Evolutionary conservation across 345 rosid genomes (phyloP), one percentile per base, ranked within the genome.

Genomic region (Linum tenue): DNA sequence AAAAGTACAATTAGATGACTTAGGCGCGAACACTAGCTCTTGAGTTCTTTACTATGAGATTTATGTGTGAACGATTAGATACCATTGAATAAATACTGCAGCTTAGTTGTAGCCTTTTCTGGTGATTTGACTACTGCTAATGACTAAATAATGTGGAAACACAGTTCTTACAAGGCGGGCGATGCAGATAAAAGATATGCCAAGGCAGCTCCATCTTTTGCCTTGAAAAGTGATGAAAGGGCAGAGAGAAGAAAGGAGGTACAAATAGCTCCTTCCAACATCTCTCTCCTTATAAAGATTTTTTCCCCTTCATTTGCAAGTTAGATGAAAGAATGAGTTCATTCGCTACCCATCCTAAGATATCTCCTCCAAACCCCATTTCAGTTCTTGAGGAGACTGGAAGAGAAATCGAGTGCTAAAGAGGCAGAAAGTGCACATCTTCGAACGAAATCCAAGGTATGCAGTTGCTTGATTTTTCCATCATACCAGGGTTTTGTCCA

Each of bases 401-500:
- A 74, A 51, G 78, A 61, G 64, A 82, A 73, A 69, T 72, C 83
- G 37, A 65, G 63, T 70, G 43, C 74, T 41, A 77, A 73, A 55
- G 77, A 68, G 36, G 72, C 65, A 39, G 79, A 67, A 73, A 76
- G 75, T 48, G 68, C 43, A 10, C 38, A 56, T 31, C 70, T 75
- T 53, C 77, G 38, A 39, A 63, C 78, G 50, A 87, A 80, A 79
- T 59, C 78, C 7, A 81, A 79, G 90, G 95, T 87, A 66, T 1
- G 15, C 22, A 38, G 37, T 60, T 65, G 22, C 41, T 12, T 44
- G 0, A 51, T 41, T 59, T 48, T 41, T 64, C 55, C 37, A 12
- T 12, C 43, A 35, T 58, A 16, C 5, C 48, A 22, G 1, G 31
- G 31, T 22, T 22, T 22, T 58, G 48, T 58, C 15, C 56, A 39